Base-by-base conservation (phyloP, 2,329 filamentous ascomycete species). In the Ceratocystis diversiconidia region DNA sequence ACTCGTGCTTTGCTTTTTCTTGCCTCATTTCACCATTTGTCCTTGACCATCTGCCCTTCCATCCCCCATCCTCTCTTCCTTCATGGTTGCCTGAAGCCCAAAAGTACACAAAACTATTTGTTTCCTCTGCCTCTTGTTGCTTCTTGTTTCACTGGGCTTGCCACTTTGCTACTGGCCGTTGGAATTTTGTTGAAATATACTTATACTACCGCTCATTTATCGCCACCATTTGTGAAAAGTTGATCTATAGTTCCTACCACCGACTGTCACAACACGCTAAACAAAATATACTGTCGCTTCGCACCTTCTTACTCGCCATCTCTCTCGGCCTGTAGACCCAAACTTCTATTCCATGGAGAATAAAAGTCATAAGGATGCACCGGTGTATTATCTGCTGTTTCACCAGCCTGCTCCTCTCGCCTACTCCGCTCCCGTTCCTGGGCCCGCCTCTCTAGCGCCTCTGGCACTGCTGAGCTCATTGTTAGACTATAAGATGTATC, bases 281-380 rank as follows among this genome's bases (percentile, higher is more conserved):
- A 41, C 36, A 41, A 15, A 41, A 41, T 41, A 15, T 4, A 41
- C 36, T 41, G 36, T 15, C 12, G 3, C 36, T 41, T 41, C 3
- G 19, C 12, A 25, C 3, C 19, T 48, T 28, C 22, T 30, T 22
- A 15, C 5, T 32, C 30, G 19, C 30, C 2, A 48, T 44, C 43
- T 46, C 59, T 32, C 28, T 41, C 50, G 3, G 19, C 46, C 17
- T 32, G 57, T 61, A 32, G 41, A 59, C 61, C 15, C 1, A n/a
- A 19, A 8, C 60, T 48, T 7, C 61, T 43, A 19, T n/a, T 60
- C 61, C 65, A 66, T 28, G 61, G 65, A 17, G 65, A 66, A 41
- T 63, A 66, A 63, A 66, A 66, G 30, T 66, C 52, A 55, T 66
- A 66, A 6, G 65, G 65, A 46, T 66, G 65, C n/a, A 30, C 19